A percentile compares a stretch with the other conserved stretches of the same genome.
These are phyloP conservation scores for Ilex asprella DNA, from an alignment of 257 asterid species.

Conservation along the genomic window DNA sequence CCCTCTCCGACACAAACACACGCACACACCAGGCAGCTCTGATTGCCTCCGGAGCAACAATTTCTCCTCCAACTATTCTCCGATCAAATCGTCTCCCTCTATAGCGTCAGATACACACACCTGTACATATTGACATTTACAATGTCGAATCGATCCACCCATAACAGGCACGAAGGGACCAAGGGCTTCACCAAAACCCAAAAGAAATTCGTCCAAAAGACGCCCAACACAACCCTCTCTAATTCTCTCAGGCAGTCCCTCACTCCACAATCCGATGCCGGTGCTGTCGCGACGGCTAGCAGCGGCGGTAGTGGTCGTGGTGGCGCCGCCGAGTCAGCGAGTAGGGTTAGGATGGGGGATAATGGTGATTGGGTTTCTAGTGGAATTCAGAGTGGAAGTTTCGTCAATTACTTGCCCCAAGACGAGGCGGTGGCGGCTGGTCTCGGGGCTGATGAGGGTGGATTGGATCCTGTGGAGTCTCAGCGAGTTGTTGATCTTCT, in stretches of 20 bases:
- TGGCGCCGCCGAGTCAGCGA: slow-evolving; percentile 19
- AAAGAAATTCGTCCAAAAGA: slow-evolving; percentile 42
- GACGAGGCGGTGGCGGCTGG: slow-evolving; percentile 98
- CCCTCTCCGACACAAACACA: no score
- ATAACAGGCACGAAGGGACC: slow-evolving; percentile 23
- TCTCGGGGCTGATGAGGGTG: slow-evolving; percentile 71
- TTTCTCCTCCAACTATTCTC: no score
- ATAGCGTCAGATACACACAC: background rate
- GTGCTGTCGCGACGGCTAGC: slow-evolving; percentile 5
- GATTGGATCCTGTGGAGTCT: slow-evolving; percentile 82
- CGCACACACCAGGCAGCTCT: no score
- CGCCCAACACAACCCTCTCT: slow-evolving; percentile 26
- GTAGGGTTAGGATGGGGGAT: slow-evolving; percentile 40
- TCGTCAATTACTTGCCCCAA: slow-evolving; percentile 84
- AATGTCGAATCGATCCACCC: slow-evolving; percentile 58
- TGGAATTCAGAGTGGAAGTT: slow-evolving; percentile 38
- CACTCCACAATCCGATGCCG: slow-evolving; percentile 15
- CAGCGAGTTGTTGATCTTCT: slow-evolving; percentile 86
- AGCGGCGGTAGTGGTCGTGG: slow-evolving; percentile 2
- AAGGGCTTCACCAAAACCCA: slow-evolving; percentile 37
- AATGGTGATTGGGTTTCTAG: slow-evolving; percentile 43
- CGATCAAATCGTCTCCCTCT: background rate
- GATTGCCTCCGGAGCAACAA: no score
- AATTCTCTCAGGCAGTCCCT: slow-evolving; percentile 30
- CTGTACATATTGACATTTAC: background rate